Evolutionary conservation across 106 monocot species (phyloP).

Genomic region (Posidonia australis): DNA sequence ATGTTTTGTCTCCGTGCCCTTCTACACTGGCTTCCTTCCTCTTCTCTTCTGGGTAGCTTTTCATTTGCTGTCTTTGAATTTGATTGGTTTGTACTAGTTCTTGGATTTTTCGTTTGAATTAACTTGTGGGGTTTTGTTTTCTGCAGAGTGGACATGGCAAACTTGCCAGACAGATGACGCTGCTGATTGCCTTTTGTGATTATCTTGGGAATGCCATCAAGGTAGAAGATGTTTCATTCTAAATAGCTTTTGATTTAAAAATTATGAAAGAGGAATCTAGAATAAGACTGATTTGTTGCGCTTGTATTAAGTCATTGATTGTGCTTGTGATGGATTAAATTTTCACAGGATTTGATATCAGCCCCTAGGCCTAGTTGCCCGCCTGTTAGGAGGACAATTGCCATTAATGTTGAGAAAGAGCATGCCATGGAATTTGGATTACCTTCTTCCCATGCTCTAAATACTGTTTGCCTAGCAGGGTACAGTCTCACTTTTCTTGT

Average conservation of each 20-base stretch:
- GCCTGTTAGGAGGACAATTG: slow-evolving; percentile 73
- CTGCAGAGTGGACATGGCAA: slow-evolving; percentile 77
- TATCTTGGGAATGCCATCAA: slow-evolving; percentile 75
- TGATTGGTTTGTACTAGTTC: background rate
- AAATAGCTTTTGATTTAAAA: background rate
- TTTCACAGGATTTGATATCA: slow-evolving; percentile 55
- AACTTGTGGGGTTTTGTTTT: background rate
- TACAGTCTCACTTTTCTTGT: slow-evolving; percentile 12
- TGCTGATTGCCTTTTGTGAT: slow-evolving; percentile 86
- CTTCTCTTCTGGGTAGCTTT: slow-evolving; percentile 78
- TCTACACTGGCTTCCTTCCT: slow-evolving; percentile 91
- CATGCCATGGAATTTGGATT: slow-evolving; percentile 88
- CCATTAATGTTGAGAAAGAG: slow-evolving; percentile 64
- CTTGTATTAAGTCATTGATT: background rate
- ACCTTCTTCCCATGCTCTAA: slow-evolving; percentile 81
- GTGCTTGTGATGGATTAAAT: background rate
- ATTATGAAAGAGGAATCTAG: background rate
- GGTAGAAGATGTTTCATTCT: slow-evolving; percentile 24
- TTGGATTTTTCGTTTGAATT: background rate
- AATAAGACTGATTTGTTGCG: background rate
- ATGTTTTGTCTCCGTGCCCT: slow-evolving; percentile 85
- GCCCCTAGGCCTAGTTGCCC: slow-evolving; percentile 82
- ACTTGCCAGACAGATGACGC: slow-evolving; percentile 70
- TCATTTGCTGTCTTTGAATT: background rate
- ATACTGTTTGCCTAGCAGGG: slow-evolving; percentile 78